These are phyloP conservation scores for Chaetomium sp. DNA, from an alignment of 2,329 filamentous ascomycete species.

Conservation along the genomic window DNA sequence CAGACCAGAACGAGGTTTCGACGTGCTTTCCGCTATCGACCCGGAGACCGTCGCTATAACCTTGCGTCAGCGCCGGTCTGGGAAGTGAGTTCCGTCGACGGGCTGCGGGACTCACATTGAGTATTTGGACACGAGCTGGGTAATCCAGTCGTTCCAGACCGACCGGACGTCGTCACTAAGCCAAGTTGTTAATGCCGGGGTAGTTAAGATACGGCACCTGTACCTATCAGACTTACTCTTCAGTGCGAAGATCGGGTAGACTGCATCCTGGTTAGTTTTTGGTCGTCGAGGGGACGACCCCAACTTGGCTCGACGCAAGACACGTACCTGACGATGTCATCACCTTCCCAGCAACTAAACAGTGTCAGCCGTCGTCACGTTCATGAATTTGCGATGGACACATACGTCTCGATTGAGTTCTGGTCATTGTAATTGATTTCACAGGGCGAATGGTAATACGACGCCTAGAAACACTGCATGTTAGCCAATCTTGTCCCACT, in stretches of 20 bases:
- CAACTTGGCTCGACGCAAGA: no score
- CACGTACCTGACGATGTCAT: constrained; percentile 32
- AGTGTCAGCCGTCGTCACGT: not conserved
- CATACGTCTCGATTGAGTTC: constrained; percentile 27
- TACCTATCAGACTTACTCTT: constrained; percentile 23
- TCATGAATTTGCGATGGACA: not conserved
- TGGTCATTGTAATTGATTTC: constrained; percentile 44
- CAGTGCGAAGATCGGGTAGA: constrained; percentile 46
- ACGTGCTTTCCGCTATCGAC: constrained; percentile 45
- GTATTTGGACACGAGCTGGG: constrained; percentile 19
- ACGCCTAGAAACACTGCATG: constrained; percentile 9
- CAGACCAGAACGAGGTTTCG: constrained; percentile 42
- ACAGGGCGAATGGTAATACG: constrained; percentile 52
- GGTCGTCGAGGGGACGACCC: no score
- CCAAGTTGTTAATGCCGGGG: not conserved
- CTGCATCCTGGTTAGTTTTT: constrained; percentile 18
- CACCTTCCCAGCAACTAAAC: constrained; percentile 42
- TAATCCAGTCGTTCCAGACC: constrained; percentile 24
- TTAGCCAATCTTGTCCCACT: not conserved
- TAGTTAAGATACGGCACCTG: not conserved
- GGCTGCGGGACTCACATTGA: constrained; percentile 13
- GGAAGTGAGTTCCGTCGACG: not conserved
- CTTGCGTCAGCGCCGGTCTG: not conserved
- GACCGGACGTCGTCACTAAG: constrained; percentile 12
- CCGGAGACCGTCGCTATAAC: constrained; percentile 41